A percentile compares a stretch with the other conserved stretches of the same genome.
These are phyloP conservation scores for Phytophthora uliginosa DNA, from an alignment of 352 stramenopile species.

Conservation along the genomic window DNA sequence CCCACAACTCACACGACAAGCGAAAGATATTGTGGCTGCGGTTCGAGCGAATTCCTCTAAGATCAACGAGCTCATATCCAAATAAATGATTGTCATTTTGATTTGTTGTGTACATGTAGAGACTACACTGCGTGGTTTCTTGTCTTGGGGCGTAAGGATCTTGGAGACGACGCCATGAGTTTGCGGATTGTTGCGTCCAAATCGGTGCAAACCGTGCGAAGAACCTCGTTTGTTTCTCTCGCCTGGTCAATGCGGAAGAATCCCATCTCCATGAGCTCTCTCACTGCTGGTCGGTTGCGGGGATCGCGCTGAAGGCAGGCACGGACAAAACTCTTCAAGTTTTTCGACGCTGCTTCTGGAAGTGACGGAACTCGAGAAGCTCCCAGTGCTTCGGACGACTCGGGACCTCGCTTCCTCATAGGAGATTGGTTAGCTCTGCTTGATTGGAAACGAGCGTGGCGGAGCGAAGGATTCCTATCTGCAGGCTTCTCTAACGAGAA, in stretches of 20 bases:
- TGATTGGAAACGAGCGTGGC: conserved; percentile 11
- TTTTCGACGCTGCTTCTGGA: conserved; percentile 54
- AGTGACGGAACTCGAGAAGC: conserved; percentile 36
- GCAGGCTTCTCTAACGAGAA: conserved; percentile 11
- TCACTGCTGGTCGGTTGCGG: conserved; percentile 44
- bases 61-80: conserved; percentile 77
- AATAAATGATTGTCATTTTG: conserved; percentile 16
- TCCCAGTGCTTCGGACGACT: conserved; percentile 1
- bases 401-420: conserved; percentile 17
- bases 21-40: conserved; percentile 65
- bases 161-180: conserved; percentile 29
- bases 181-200: conserved; percentile 69
- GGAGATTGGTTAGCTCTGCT: conserved; percentile 10
- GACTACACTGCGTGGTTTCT: neutral
- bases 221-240: conserved; percentile 59
- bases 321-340: conserved; percentile 50
- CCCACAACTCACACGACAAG: conserved; percentile 62
- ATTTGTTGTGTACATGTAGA: neutral
- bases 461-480: conserved; percentile 15
- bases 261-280: conserved; percentile 43
- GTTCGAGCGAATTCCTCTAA: conserved; percentile 79
- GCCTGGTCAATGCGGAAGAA: conserved; percentile 71
- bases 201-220: conserved; percentile 66
- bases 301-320: conserved; percentile 56
- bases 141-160: conserved; percentile 15